Evolutionary conservation across 176 grass and related monocot genomes (phyloP).

Genomic region (Areca catechu): DNA sequence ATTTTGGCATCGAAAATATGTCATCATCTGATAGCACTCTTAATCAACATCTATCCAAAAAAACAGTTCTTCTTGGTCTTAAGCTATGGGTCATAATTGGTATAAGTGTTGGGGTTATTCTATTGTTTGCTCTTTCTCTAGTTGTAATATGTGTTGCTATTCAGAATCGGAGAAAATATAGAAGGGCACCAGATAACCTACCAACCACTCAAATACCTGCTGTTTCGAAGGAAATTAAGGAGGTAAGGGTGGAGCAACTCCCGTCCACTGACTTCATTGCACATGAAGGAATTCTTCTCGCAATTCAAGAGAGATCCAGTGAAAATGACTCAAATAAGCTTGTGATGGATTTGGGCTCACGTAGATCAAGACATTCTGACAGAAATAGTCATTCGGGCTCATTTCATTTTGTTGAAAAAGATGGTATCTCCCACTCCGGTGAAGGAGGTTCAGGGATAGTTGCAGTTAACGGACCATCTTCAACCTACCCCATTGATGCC

Average conservation of each 20-base stretch:
- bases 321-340: conserved; percentile 17
- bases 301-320: conserved; percentile 9
- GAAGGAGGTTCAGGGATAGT: not conserved
- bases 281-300: conserved; percentile 9
- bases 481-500: not conserved
- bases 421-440: conserved; percentile 3
- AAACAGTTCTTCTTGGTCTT: conserved; percentile 9
- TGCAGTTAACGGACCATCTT: not conserved
- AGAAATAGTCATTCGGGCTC: not conserved
- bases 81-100: conserved; percentile 17
- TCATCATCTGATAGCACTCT: conserved; percentile 11
- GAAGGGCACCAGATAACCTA: not conserved
- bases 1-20: not conserved
- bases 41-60: conserved; percentile 8
- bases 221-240: conserved; percentile 11
- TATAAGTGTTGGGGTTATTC: conserved; percentile 6
- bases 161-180: conserved; percentile 11
- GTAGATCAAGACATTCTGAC: not conserved
- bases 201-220: conserved; percentile 2
- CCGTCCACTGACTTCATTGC: not conserved
- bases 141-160: conserved; percentile 2
- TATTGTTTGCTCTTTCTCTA: conserved; percentile 8
- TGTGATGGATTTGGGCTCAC: not conserved
- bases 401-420: conserved; percentile 12
- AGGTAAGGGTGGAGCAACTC: conserved; percentile 4